Evolutionary conservation across 441 rosid genomes (phyloP), one percentile per base, ranked within the genome.

Genomic region (Gossypium gossypioides): DNA sequence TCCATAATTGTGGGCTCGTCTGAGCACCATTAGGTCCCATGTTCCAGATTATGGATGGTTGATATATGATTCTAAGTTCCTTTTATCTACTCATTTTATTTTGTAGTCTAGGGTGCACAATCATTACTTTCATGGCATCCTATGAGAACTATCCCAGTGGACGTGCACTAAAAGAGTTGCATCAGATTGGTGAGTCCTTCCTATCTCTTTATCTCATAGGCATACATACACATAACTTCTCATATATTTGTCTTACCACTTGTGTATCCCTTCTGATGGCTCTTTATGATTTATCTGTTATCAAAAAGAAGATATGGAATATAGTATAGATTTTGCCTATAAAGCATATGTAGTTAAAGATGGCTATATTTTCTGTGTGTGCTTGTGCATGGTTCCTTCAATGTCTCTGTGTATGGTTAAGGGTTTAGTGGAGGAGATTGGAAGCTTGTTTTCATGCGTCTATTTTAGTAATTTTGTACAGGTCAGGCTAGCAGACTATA

Each of bases 111-210:
- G 98, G 95, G 80, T 92, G 90, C 83, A 88, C 97, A 9, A 72
- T 75, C 76, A 64, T 89, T 67, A 70, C 87, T 77, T 92, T 91
- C 85, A 69, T 84, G 93, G 99, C 99, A 13, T 95, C 97, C 5
- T 91, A 83, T 75, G 83, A 83, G 84, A 95, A 95, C 76, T 95
- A 95, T 84, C 96, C 98, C 74, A 89, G 98, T 62, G 96, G 98
- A 74, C 81, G 87, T 78, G 95, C 99, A 58, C 81, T 92, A 61
- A 87, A 84, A 76, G 84, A 81, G 75, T 82, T 95, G 87, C 99
- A 91, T 85, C 83, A 68, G 70, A 77, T 80, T 71, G 86, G 99
- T 91, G 82, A 85, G 96, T 75, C 34, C 57, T 74, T 76, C 75
- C 59, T 52, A 59, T 72, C 74, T 61, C 72, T 22, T 63, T 6